phyloP scores from a whole-genome alignment of 768 basidiomycete species.

The Galerina marginata region DNA sequence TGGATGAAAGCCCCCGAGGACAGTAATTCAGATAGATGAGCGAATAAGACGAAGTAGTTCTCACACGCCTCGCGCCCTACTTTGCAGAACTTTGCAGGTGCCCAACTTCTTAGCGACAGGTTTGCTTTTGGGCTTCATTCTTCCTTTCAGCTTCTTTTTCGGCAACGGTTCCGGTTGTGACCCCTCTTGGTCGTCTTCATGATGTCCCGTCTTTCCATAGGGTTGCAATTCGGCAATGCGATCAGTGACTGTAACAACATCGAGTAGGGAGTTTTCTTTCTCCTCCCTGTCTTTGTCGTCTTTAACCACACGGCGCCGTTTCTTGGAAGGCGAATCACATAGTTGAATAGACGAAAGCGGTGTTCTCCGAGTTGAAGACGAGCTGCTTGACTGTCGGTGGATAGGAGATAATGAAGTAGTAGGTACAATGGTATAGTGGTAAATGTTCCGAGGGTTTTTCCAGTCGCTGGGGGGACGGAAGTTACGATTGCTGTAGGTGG shows the following conservation, averaged over 20 bases:
- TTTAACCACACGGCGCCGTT: slow-evolving; percentile 18
- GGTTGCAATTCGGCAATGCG: slow-evolving; percentile 38
- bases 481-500: slow-evolving; percentile 21
- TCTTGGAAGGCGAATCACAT: slow-evolving; percentile 37
- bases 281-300: slow-evolving; percentile 46
- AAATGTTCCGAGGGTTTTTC: slow-evolving; percentile 28
- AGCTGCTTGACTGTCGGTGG: slow-evolving; percentile 12
- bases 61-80: too few relatives aligned
- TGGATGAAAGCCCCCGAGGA: too few relatives aligned
- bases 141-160: slow-evolving; percentile 26
- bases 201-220: slow-evolving; percentile 44
- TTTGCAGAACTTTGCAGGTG: too few relatives aligned
- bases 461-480: slow-evolving; percentile 33
- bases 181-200: slow-evolving; percentile 39
- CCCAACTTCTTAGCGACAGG: slow-evolving; percentile 3
- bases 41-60: too few relatives aligned
- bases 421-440: slow-evolving; percentile 24
- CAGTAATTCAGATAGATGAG: too few relatives aligned
- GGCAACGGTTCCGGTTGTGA: slow-evolving; percentile 19
- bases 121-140: slow-evolving; percentile 22
- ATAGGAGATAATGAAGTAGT: slow-evolving; percentile 33
- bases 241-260: slow-evolving; percentile 46
- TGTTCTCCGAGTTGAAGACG: slow-evolving; percentile 15
- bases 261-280: slow-evolving; percentile 61
- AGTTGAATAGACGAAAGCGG: slow-evolving; percentile 27